Base-by-base conservation (phyloP, 768 basidiomycete species). In the Hygrophoropsis aurantiaca region DNA sequence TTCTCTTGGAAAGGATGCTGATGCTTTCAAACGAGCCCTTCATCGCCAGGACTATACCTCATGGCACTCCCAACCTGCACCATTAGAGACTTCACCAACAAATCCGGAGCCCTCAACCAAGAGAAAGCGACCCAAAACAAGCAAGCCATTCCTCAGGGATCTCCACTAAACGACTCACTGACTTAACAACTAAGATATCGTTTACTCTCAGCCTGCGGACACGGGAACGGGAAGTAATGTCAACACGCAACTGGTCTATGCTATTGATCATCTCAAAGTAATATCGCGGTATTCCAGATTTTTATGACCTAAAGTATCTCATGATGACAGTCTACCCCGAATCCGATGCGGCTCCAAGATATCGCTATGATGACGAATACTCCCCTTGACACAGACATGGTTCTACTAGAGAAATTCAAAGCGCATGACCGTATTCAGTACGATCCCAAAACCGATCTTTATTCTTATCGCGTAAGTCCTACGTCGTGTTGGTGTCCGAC, bases 161-260 rank as follows among this genome's bases (percentile, higher is more conserved):
- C n/a, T n/a, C n/a, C n/a, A n/a, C n/a, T n/a, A n/a, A n/a, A n/a
- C 23, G 35, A 24, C 13, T n/a, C 53, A 39, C 40, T 50, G 47
- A 51, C 39, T 37, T 40, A 10, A 37, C 51, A 44, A 40, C 50
- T 57, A 58, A 88, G 88, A 80, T 69, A 72, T 89, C 54, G 87
- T 90, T 13, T 90, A 84, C 63, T 90, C 91, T 11, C 91, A 94
- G 64, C 90, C 92, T 13, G 84, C 85, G n/a, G 84, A 92, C 60
- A 90, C 86, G 1, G 87, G 87, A 5, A 80, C 83, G 13, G 90
- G 90, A 9, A 77, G 69, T 43, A 89, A 94, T 72, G 74, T 88
- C 49, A 90, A 90, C 57, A 94, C 92, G 0, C 90, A 93, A 64
- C 75, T 94, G 24, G 82, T 92, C 2, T 91, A 90, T 59, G 87